Conservation (phyloP, 2,329 filamentous ascomycete species). For the Calonectria pteridis region DNA sequence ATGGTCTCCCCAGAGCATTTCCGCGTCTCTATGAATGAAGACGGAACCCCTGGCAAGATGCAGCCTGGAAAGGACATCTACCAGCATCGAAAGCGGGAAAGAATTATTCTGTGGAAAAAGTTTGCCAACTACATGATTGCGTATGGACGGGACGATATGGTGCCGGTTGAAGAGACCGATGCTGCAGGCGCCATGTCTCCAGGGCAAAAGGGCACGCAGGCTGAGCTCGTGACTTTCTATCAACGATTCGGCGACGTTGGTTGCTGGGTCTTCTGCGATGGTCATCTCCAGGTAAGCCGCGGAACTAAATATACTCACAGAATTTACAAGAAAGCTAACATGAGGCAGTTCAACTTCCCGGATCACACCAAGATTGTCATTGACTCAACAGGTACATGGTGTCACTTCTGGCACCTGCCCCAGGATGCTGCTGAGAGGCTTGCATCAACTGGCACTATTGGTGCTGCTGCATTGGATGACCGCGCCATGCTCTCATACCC, state of each 20-base stretch:
- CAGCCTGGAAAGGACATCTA: conserved; percentile 73
- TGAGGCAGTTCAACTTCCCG: conserved; percentile 82
- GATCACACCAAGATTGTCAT: conserved; percentile 89
- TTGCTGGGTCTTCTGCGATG: conserved; percentile 85
- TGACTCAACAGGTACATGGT: conserved; percentile 79
- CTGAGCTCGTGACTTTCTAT: conserved; percentile 81
- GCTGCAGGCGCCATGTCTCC: conserved; percentile 54
- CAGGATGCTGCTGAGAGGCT: conserved; percentile 77
- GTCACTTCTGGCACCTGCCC: conserved; percentile 82
- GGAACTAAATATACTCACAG: neutral
- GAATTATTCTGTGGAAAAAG: conserved; percentile 78
- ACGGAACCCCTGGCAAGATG: conserved; percentile 72
- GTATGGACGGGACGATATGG: conserved; percentile 78
- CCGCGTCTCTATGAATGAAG: conserved; percentile 65
- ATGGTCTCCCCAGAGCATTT: conserved; percentile 74
- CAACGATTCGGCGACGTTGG: conserved; percentile 85
- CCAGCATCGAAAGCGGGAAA: conserved; percentile 74
- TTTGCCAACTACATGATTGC: conserved; percentile 81
- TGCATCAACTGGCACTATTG: conserved; percentile 73
- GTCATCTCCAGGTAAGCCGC: conserved; percentile 75
- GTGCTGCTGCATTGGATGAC: conserved; percentile 77
- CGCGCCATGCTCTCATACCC: conserved; percentile 79
- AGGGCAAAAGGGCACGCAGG: conserved; percentile 53
- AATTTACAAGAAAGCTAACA: conserved; percentile 36
- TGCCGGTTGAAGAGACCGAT: conserved; percentile 60